Conservation (phyloP, 2,329 filamentous ascomycete genomes). For the Stachybotrys chartarum region DNA sequence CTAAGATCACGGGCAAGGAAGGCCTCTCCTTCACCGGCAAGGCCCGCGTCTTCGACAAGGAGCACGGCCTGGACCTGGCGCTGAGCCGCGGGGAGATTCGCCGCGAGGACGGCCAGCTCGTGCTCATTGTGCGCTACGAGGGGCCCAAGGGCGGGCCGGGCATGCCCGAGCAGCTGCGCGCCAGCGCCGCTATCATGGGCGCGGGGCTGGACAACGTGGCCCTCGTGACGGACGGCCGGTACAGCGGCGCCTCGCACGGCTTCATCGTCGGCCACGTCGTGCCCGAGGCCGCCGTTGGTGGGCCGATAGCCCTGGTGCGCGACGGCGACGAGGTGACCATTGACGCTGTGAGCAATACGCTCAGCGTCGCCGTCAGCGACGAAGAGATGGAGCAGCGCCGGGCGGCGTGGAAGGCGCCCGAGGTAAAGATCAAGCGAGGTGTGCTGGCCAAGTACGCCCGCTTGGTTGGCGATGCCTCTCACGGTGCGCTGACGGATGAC, state of each 20-base stretch:
- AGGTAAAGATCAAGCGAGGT: slow-evolving; percentile 69
- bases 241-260: slow-evolving; percentile 80
- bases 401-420: slow-evolving; percentile 63
- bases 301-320: slow-evolving; percentile 75
- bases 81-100: slow-evolving; percentile 60
- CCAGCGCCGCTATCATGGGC: slow-evolving; percentile 86
- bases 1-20: slow-evolving; percentile 96
- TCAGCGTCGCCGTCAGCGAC: slow-evolving; percentile 58
- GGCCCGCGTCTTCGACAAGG: slow-evolving; percentile 81
- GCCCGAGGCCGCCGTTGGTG: slow-evolving; percentile 82
- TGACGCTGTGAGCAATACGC: slow-evolving; percentile 72
- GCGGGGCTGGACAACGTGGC: slow-evolving; percentile 82
- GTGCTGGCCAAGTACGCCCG: slow-evolving; percentile 84
- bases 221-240: slow-evolving; percentile 86
- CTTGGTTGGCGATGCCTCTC: slow-evolving; percentile 83
- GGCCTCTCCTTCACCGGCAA: slow-evolving; percentile 74
- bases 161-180: slow-evolving; percentile 92
- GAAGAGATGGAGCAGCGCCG: slow-evolving; percentile 62
- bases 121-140: slow-evolving; percentile 87
- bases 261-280: slow-evolving; percentile 93
- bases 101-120: slow-evolving; percentile 62
- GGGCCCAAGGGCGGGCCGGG: slow-evolving; percentile 89
- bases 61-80: slow-evolving; percentile 68
- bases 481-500: slow-evolving; percentile 78
- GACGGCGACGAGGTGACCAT: slow-evolving; percentile 83